Base-by-base conservation (phyloP, 2,329 filamentous ascomycete genomes). In the Aspergillus sergii region DNA sequence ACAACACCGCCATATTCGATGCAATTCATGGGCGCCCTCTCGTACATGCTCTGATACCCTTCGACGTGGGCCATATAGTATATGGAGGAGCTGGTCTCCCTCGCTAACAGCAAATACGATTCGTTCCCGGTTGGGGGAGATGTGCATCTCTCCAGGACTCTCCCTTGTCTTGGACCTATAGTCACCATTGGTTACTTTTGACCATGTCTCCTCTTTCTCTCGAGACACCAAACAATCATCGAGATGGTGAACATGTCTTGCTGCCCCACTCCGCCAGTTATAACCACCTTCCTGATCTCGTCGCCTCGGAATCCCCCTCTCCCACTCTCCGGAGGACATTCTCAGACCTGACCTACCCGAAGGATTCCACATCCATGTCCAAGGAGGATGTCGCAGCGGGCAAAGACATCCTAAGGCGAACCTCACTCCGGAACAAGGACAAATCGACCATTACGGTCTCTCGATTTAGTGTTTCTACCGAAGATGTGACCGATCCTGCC, bases 261-360 rank as follows among this genome's bases (percentile, higher is more conserved):
- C 67, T 88, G 34, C 81, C 82, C 32, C 82, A 85, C 61, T 83
- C 86, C 55, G 86, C 86, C 36, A 88, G 86, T 69, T 88, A 85
- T 74, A 85, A 83, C 54, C 82, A 84, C 66, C 73, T 88, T n/a
- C 80, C 83, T 4, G 75, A 71, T 32, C 72, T 80, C 36, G n/a
- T 64, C 21, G 65, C 77, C 32, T 69, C 74, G 32, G 77, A 74
- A 45, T 67, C 75, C 39, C 66, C 60, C 45, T 68, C 75, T 6
- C 71, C 79, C 57, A 73, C 74, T 51, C 75, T 86, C 64, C 82
- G 84, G 67, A 80, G 82, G 61, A 84, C 80, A 34, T 81, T 83
- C 68, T 82, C 82, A 26, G 83, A 85, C 66, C 75, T 81, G 64
- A 80, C 83, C 55, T 74, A 84, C 46, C 73, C 77, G 12, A 69